Evolutionary conservation across 345 rosid species (phyloP), one percentile per base, ranked within the genome.

Genomic region (Heritiera littoralis): DNA sequence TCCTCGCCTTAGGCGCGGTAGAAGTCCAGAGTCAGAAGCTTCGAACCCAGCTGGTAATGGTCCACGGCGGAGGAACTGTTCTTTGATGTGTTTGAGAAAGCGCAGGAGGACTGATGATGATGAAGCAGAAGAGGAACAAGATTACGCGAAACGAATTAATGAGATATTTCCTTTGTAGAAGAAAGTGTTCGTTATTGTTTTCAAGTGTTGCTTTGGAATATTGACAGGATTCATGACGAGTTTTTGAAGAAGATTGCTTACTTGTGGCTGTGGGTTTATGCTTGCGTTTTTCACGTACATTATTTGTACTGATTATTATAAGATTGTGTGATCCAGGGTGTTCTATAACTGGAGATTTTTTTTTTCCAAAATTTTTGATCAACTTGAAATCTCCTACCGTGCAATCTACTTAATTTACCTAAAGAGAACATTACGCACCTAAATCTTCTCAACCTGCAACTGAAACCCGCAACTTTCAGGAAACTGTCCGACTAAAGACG

Each of bases 231-330:
- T 35, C 38, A 35, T 35, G 38, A 35, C 38, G 38, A 0, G 38
- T 35, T 35, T 35, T 64, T 32, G 67, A 32, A 35, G 18, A 35
- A 35, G 69, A 38, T 65, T 65, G 4, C 20, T 65, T 43, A 43
- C 52, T 43, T 43, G 72, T 67, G 51, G 51, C 71, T 43, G 35
- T 72, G 49, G 38, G 76, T 54, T 72, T 18, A 6, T 54, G 49
- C 17, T 14, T 23, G 56, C 12, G 48, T 0, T 69, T 28, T 23
- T 6, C 28, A 23, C 28, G 28, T 23, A 23, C 28, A 23, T 23
- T 23, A 23, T 23, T 23, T 23, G 28, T 23, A 23, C 28, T 23
- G 28, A 23, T 23, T 23, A 35, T 35, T 35, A 35, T 35, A 35
- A 35, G 38, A 35, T 35, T 35, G 38, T 18, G n/a, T 18, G 14